Base-by-base conservation (phyloP, 306 rosid species). In the Cucumis hystrix region DNA sequence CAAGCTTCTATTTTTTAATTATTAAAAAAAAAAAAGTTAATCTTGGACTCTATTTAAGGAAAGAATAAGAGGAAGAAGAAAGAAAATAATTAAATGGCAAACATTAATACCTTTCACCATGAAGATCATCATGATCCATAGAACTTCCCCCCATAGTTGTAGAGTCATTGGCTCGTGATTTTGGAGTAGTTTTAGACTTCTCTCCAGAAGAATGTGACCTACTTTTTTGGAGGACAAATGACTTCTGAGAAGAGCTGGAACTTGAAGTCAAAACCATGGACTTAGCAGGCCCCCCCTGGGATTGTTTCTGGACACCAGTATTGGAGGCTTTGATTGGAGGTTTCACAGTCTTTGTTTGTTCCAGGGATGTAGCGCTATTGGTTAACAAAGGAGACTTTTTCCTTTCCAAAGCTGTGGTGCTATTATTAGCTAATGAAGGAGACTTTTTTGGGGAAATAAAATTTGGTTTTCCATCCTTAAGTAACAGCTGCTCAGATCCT, bases 371-470 rank as follows among this genome's bases (percentile, higher is more conserved):
- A 17, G 79, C 7, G 57, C 57, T 52, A 47, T 47, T 75, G 67
- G 67, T 66, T 74, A 63, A 75, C 43, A 33, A 83, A 61, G 99
- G 97, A 58, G 96, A 92, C 81, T 86, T 90, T 72, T 83, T 80
- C 5, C 80, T 83, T 84, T 89, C 97, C 77, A 77, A 82, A 77
- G 69, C 88, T 49, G 83, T 86, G 17, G 79, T 67, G 60, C 82
- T 70, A 79, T 85, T 73, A 77, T 85, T 73, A 77, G 71, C 74
- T 71, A 64, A 75, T 45, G 37, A 83, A 62, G 99, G 97, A 55
- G 96, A 92, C 81, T 86, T 91, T 61, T 83, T 79, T 2, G 93
- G 97, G 62, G 97, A 89, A 23, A 55, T 77, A 79, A 88, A 77
- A 80, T 78, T 80, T 35, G 78, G 76, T 80, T 89, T 91, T 52